Base-by-base conservation (phyloP, 352 stramenopile species). In the Globisporangium acanthophoron region DNA sequence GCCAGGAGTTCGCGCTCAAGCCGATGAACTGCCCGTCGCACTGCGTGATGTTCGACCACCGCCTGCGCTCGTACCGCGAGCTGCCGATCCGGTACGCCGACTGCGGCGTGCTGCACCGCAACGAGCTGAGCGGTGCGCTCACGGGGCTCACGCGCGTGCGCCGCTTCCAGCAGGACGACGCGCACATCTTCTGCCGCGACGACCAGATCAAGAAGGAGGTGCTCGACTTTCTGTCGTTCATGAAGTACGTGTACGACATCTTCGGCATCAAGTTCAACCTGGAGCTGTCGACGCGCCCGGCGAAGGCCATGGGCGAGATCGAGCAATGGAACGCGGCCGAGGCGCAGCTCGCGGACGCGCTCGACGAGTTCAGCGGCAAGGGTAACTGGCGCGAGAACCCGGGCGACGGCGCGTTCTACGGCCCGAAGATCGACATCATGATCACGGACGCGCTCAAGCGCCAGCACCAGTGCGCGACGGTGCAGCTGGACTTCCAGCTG, bases 1-100 rank as follows among this genome's bases (percentile, higher is more conserved):
- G 82, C 33, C 90, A 99, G 50, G 65, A 96, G 46, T 99, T 98
- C 70, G 96, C 97, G 55, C 88, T 99, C 63, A 99, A 98, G 69
- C 97, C 97, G 27, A 99, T 99, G 97, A 99, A 99, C 76, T 99
- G 97, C 61, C 97, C 97, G 0, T 97, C 97, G 51, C 96, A 99
- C 71, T 99, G 96, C 67, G 73, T 99, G n/a, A 85, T 99, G 57
- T 99, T 97, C 75, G 97, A 97, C 53, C 92, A 99, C 16, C 83
- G 80, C 97, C 97, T 51, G 93, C 98, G 74, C 56, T 98, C 92
- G 31, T 99, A 99, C 74, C 86, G 94, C 49, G 96, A 98, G 56
- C 71, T 99, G 44, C 94, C 94, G 15, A 83, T 98, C 48, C 86
- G 93, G 27, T 94, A 96, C 64, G 97, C 88, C 2, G 96, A 99